Conservation (phyloP, 176 grass and related monocot species). For the barley (Hordeum vulgare) region DNA sequence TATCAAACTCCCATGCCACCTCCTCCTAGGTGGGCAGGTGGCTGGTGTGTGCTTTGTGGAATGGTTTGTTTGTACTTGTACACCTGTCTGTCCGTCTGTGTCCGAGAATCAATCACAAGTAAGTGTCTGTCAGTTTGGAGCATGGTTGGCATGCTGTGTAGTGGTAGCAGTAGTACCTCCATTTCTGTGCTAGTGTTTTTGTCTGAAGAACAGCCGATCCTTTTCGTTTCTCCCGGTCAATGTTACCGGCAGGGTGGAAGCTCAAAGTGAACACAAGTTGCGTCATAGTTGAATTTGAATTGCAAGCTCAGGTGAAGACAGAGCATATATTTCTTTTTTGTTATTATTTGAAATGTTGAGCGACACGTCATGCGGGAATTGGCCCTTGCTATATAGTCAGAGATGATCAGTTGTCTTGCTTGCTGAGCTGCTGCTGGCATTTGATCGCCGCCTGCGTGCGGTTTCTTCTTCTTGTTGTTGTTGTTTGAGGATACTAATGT, state of each 20-base stretch:
- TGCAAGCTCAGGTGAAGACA: no score
- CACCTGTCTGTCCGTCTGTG: not conserved
- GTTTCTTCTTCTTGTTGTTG: no score
- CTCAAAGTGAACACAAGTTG: not conserved
- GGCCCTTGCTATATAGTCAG: not conserved
- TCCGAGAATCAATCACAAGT: not conserved
- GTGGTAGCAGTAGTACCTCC: no score
- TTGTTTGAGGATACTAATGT: no score
- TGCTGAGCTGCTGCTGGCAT: no score
- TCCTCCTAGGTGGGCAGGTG: not conserved
- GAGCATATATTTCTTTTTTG: no score
- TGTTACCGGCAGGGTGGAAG: not conserved
- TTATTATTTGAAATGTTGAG: not conserved
- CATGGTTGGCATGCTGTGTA: not conserved
- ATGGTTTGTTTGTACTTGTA: not conserved
- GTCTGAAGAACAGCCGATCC: not conserved
- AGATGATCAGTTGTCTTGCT: no score
- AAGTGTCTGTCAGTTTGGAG: not conserved
- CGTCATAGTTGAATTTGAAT: no score
- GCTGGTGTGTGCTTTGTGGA: not conserved
- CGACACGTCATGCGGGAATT: not conserved
- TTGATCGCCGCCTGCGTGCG: no score
- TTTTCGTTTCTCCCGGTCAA: not conserved
- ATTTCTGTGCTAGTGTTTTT: no score
- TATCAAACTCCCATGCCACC: not conserved